Conservation (phyloP, 257 asterid genomes). For the Eustoma russellianum region DNA sequence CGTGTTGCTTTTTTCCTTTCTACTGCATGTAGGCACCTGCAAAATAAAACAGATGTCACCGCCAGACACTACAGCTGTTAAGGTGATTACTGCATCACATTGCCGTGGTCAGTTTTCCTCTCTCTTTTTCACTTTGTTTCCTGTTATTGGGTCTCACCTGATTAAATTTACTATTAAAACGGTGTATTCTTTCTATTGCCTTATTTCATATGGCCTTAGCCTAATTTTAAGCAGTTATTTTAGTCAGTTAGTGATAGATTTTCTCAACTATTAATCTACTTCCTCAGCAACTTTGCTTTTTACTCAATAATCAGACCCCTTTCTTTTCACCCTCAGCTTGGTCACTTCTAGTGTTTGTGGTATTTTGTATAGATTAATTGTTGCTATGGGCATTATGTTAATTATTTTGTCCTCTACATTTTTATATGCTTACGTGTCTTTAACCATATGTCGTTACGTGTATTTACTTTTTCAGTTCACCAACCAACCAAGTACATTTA, state of each 20-base stretch:
- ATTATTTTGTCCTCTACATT: not conserved
- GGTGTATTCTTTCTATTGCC: too few relatives aligned
- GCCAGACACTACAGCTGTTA: not conserved
- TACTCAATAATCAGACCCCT: not conserved
- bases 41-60: not conserved
- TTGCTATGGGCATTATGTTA: not conserved
- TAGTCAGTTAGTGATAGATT: not conserved
- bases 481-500: slow-evolving; percentile 6
- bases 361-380: not conserved
- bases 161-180: not conserved
- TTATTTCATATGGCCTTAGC: too few relatives aligned
- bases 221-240: too few relatives aligned
- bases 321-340: not conserved
- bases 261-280: not conserved
- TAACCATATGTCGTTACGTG: not conserved
- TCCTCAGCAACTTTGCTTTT: not conserved
- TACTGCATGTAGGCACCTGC: not conserved
- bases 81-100: not conserved
- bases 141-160: not conserved
- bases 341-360: slow-evolving; percentile 1
- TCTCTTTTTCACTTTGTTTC: too few relatives aligned
- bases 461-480: slow-evolving; percentile 4
- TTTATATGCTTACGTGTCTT: slow-evolving; percentile 1
- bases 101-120: not conserved
- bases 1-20: not conserved